Evolutionary conservation across 768 basidiomycete genomes (phyloP).

Genomic region (Xerocomus spinulosus): DNA sequence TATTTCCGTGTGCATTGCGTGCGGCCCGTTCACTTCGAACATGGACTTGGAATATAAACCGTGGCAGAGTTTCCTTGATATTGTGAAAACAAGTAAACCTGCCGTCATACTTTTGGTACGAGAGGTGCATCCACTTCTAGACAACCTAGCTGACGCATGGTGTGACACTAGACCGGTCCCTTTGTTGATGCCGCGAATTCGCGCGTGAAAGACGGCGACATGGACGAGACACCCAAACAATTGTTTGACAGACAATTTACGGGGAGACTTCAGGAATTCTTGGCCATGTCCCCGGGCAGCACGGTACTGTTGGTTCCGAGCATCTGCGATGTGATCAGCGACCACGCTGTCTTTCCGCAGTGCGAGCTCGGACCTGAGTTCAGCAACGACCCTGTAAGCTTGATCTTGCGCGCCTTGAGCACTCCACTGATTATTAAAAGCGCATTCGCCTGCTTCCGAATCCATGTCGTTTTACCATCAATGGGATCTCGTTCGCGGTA

Average conservation of each 20-base stretch:
- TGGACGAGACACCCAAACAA: slow-evolving; percentile 55
- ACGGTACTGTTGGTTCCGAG: slow-evolving; percentile 78
- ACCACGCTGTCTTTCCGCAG: slow-evolving; percentile 86
- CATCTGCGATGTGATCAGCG: slow-evolving; percentile 72
- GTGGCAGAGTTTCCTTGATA: slow-evolving; percentile 58
- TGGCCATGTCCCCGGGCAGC: slow-evolving; percentile 61
- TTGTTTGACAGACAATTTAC: slow-evolving; percentile 69
- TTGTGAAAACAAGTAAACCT: slow-evolving; percentile 62
- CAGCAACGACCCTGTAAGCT: slow-evolving; percentile 49
- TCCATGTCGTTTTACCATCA: slow-evolving; percentile 80
- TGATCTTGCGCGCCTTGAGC: neutral
- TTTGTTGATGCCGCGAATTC: slow-evolving; percentile 82
- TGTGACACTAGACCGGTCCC: slow-evolving; percentile 68
- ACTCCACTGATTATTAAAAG: slow-evolving; percentile 35
- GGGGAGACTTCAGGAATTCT: slow-evolving; percentile 49
- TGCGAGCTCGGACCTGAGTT: slow-evolving; percentile 47
- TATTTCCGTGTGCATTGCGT: slow-evolving; percentile 66
- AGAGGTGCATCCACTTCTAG: neutral
- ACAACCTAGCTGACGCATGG: neutral
- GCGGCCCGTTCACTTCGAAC: slow-evolving; percentile 85
- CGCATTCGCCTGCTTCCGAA: slow-evolving; percentile 80
- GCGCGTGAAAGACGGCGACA: slow-evolving; percentile 67
- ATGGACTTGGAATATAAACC: slow-evolving; percentile 71
- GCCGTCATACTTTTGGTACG: slow-evolving; percentile 74
- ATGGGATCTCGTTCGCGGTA: slow-evolving; percentile 73